These are phyloP conservation scores for Penicillium thymicola DNA, from an alignment of 2,329 filamentous ascomycete genomes.

Conservation along the genomic window DNA sequence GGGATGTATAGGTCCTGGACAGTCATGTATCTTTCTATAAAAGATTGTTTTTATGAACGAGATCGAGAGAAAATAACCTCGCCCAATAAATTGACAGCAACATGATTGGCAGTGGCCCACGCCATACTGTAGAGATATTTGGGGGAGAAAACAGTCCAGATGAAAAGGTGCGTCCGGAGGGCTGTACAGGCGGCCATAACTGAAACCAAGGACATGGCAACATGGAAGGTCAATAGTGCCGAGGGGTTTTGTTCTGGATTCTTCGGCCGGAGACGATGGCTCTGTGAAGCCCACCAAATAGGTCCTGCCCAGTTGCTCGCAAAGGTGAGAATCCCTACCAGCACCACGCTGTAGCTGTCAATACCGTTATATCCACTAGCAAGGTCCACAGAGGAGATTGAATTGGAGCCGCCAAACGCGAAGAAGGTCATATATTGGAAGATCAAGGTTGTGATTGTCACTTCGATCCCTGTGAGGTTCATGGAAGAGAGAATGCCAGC, in stretches of 20 bases:
- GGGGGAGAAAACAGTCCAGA: conserved; percentile 98
- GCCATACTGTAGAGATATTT: conserved; percentile 92
- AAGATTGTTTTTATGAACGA: not conserved
- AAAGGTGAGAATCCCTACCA: conserved; percentile 81
- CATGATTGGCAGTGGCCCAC: conserved; percentile 81
- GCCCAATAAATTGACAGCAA: conserved; percentile 66
- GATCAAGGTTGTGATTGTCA: conserved; percentile 69
- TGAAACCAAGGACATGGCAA: conserved; percentile 60
- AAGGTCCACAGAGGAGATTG: conserved; percentile 92
- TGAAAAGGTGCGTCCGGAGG: conserved; percentile 85
- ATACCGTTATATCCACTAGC: conserved; percentile 95
- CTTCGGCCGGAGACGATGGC: conserved; percentile 34
- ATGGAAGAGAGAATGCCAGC: conserved; percentile 51
- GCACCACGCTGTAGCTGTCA: conserved; percentile 70
- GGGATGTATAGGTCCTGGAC: not conserved
- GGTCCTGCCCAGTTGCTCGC: conserved; percentile 87
- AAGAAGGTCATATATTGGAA: conserved; percentile 85
- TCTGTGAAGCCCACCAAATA: conserved; percentile 77
- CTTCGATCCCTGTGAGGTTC: conserved; percentile 49
- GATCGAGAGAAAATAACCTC: conserved; percentile 31
- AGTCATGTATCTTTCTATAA: not conserved
- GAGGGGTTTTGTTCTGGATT: conserved; percentile 47
- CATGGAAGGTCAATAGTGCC: conserved; percentile 67
- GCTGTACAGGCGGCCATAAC: conserved; percentile 87
- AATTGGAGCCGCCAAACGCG: conserved; percentile 83